Base-by-base conservation (phyloP, 768 basidiomycete genomes). In the Artomyces pyxidatus region DNA sequence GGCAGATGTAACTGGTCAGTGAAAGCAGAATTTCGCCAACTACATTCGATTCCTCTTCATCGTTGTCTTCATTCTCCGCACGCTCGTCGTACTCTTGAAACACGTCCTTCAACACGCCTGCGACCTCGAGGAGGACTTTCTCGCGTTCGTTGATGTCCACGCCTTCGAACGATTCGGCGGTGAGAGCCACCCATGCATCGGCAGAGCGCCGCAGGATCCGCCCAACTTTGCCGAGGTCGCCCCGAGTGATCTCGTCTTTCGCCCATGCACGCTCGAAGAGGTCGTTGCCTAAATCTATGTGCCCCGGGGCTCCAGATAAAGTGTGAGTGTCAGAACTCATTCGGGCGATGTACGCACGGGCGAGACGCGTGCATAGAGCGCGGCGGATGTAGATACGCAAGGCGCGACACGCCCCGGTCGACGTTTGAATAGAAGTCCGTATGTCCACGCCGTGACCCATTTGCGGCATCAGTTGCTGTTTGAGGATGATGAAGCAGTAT, bases 231-330 rank as follows among this genome's bases (percentile, higher is more conserved):
- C 71, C 71, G 11, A 83, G 73, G 46, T 85, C 84, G 80, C 86
- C 88, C 3, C 78, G 78, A 27, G 74, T 76, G 25, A 70, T 45
- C 11, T 85, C 83, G 37, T 85, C 77, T 58, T 78, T 81, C 1
- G 82, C 73, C 84, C 83, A 88, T 0, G 83, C 85, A 2, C 76
- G 73, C 56, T 86, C 83, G 75, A 87, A 75, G 50, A 86, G 61
- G 16, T 81, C 81, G 37, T 68, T 68, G 49, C 80, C 81, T 8
- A 88, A 62, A 46, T 78, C 78, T 59, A 85, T 69, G 37, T 77
- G 71, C 0, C 72, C 72, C 0, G 81, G 78, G 1, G 74, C 76
- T 11, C 83, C 84, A 1, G 83, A 76, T 35, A 72, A 72, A 0
- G 80, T 72, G 49, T 83, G 83, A 9, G 69, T 69, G 11, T 71